Evolutionary conservation across 2,329 filamentous ascomycete genomes (phyloP), one percentile per base, ranked within the genome.

Genomic region (Penicillium decumbens): DNA sequence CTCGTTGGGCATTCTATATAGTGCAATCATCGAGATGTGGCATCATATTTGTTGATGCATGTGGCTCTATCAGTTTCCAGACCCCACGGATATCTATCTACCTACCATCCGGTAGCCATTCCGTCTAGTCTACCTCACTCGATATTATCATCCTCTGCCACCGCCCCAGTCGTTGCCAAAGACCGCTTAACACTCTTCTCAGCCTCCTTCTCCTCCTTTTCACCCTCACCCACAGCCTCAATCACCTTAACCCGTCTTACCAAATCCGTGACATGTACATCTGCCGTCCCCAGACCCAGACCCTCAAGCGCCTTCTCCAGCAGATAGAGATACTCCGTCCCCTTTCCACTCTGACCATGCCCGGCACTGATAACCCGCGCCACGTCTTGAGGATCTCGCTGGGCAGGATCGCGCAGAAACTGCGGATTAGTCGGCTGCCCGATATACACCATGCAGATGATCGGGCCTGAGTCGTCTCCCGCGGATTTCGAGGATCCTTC

Each of bases 361-460:
- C 88, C 89, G 41, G 74, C 74, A 60, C 84, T 79, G 61, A 98
- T 97, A 70, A 92, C 88, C 69, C 83, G 80, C 23, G 92, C 91
- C 43, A 97, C 79, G 37, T 74, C 69, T 63, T 89, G 81, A 0
- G 88, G 87, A 46, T 93, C 85, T 66, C 95, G 90, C n/a, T 65
- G 62, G 1, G 68, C 64, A 1, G 68, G 60, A 20, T 72, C 64
- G 33, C 70, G 68, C 32, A 91, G 78, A 65, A 98, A 98, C 69
- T 97, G 93, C 47, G 89, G 86, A 65, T 98, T 98, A 40, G 86
- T 83, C 0, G 93, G 93, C 2, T 95, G 87, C 20, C 93, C 93
- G 64, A 98, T 97, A 70, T 98, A 98, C 1, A 95, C 89, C 55
- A 96, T 80, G 51, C 81, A 84, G 9, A 71, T 70, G 51, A 80